These are phyloP conservation scores for Ceratocystis harringtonii DNA, from an alignment of 2,329 filamentous ascomycete genomes.

Conservation along the genomic window DNA sequence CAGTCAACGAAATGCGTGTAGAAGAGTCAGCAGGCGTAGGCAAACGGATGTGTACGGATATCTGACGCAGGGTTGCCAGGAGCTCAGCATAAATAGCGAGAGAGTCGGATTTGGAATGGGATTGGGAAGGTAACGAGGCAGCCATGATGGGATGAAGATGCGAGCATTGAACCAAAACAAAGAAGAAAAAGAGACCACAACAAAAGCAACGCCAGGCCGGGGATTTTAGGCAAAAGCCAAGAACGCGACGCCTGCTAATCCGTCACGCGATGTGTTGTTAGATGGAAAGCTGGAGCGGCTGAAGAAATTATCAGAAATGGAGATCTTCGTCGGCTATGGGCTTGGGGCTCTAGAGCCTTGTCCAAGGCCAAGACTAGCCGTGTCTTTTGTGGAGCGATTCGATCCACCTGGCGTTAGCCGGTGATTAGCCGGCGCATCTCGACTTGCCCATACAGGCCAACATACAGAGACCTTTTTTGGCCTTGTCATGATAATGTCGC, in stretches of 20 bases:
- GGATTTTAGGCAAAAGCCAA: background rate
- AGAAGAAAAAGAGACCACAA: background rate
- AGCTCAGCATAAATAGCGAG: slow-evolving; percentile 47
- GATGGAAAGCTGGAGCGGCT: slow-evolving; percentile 6
- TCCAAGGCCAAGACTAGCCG: background rate
- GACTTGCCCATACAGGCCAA: background rate
- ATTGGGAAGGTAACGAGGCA: background rate
- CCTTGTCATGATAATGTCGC: background rate
- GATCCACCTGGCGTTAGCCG: background rate
- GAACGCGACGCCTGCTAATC: background rate
- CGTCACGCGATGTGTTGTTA: background rate
- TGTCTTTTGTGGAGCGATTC: background rate
- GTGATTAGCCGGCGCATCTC: background rate
- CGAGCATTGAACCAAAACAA: background rate
- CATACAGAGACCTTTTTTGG: background rate
- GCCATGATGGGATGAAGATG: background rate
- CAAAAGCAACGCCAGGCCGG: background rate
- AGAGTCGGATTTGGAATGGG: background rate
- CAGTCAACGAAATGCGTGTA: slow-evolving; percentile 32
- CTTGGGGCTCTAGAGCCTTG: background rate
- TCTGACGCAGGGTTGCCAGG: slow-evolving; percentile 47
- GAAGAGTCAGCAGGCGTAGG: slow-evolving; percentile 28
- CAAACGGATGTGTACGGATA: slow-evolving; percentile 43
- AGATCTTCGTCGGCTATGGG: background rate
- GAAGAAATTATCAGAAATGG: slow-evolving; percentile 3